Percentiles rank a stretch among this genome's conserved stretches.
These are phyloP conservation scores for Debaryomyces coudertii DNA, from an alignment of 1,139 yeast genomes.

Conservation along the genomic window DNA sequence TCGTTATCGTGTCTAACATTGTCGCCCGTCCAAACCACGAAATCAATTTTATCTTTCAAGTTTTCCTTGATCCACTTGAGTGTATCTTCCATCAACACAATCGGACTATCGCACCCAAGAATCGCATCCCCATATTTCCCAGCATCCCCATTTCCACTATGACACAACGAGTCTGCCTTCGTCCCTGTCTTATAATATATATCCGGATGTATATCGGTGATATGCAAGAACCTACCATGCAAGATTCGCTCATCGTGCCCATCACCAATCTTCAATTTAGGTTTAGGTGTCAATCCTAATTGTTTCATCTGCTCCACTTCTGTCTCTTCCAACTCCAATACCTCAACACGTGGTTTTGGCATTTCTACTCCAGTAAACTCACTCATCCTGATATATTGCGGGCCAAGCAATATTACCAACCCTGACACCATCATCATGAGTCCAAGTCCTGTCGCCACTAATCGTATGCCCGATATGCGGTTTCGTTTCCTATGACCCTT, in stretches of 20 bases:
- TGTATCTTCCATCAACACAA: conserved; percentile 61
- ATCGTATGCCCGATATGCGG: background rate
- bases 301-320: conserved; percentile 2
- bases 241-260: conserved; percentile 29
- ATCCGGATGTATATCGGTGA: conserved; percentile 87
- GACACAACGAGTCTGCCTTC: conserved; percentile 57
- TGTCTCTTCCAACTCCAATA: background rate
- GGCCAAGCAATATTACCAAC: background rate
- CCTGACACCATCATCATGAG: background rate
- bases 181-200: conserved; percentile 63
- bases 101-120: conserved; percentile 73
- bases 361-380: background rate
- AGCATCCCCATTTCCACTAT: conserved; percentile 55
- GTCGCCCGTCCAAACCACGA: conserved; percentile 90
- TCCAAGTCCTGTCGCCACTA: background rate
- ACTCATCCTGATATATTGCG: background rate
- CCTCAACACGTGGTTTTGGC: background rate
- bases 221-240: conserved; percentile 79
- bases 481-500: background rate
- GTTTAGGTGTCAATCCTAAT: conserved; percentile 39
- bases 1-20: conserved; percentile 87
- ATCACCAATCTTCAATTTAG: conserved; percentile 30
- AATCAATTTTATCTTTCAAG: conserved; percentile 74
- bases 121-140: conserved; percentile 76
- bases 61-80: conserved; percentile 66